These are phyloP conservation scores for Verbena officinalis DNA, from an alignment of 257 asterid species.

Conservation along the genomic window DNA sequence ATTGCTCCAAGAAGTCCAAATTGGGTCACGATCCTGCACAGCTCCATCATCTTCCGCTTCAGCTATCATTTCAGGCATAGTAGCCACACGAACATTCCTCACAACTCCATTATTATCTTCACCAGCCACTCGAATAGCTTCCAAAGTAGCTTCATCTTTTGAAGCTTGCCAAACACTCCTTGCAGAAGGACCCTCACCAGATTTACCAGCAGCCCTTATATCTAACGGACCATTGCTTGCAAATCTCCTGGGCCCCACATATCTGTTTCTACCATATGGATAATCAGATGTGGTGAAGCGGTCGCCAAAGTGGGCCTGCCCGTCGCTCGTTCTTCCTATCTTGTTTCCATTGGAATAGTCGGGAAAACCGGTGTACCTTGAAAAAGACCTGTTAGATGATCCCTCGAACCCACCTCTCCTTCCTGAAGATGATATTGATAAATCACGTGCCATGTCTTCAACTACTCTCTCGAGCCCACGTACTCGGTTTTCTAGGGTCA, in stretches of 20 bases:
- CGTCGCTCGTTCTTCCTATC: conserved; percentile 65
- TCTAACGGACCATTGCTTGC: conserved; percentile 57
- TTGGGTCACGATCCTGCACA: conserved; percentile 76
- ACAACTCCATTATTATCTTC: conserved; percentile 71
- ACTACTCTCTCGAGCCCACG: conserved; percentile 97
- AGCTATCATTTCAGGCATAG: conserved; percentile 79
- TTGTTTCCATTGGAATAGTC: conserved; percentile 77
- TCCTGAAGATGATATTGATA: conserved; percentile 80
- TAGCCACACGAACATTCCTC: conserved; percentile 77
- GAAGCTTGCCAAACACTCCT: conserved; percentile 99
- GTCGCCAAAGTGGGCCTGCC: conserved; percentile 77
- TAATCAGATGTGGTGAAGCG: too few relatives aligned
- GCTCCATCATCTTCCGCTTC: conserved; percentile 67
- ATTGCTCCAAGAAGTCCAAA: conserved; percentile 88
- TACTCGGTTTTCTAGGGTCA: conserved; percentile 91
- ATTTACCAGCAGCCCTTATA: conserved; percentile 71
- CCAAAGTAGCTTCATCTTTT: conserved; percentile 95
- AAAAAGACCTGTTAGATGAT: conserved; percentile 59
- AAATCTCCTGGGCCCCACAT: conserved; percentile 67
- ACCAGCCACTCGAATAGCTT: conserved; percentile 97
- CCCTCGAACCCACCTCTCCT: conserved; percentile 88
- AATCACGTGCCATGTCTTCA: conserved; percentile 94
- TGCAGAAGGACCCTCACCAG: conserved; percentile 99
- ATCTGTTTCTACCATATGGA: conserved; percentile 67
- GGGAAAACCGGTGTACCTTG: conserved; percentile 77